Conservation (phyloP, 768 basidiomycete genomes). For the Lactarius tabidus region DNA sequence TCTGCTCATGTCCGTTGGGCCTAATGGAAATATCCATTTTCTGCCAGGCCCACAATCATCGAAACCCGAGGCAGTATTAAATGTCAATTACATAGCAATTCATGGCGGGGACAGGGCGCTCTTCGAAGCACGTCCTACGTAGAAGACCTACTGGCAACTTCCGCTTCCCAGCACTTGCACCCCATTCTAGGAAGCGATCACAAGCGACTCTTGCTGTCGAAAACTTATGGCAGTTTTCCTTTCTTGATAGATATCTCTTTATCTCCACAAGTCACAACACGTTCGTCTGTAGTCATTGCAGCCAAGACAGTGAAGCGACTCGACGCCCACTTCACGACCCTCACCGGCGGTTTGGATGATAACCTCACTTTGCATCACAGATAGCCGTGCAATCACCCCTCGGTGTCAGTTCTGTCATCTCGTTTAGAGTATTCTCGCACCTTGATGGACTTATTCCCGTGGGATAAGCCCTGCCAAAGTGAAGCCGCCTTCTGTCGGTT, state of each 20-base stretch:
- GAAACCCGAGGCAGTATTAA: neutral
- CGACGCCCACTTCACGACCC: neutral
- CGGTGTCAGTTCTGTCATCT: neutral
- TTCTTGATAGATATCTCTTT: neutral
- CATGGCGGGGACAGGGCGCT: constrained; percentile 19
- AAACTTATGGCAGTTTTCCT: neutral
- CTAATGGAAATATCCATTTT: neutral
- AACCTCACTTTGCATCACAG: too few relatives aligned
- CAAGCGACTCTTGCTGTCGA: neutral
- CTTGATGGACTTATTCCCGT: neutral
- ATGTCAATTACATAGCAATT: neutral
- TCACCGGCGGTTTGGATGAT: neutral
- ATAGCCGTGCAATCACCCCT: constrained; percentile 6
- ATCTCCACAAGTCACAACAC: neutral
- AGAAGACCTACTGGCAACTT: neutral
- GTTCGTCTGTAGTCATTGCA: neutral
- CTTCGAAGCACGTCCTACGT: constrained; percentile 12
- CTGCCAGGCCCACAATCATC: neutral
- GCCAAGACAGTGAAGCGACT: neutral
- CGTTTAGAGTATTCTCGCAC: neutral
- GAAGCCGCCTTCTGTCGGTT: neutral
- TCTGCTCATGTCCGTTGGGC: neutral
- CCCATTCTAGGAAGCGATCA: neutral
- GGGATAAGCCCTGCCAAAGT: neutral
- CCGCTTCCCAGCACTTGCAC: neutral